Percentiles rank a stretch among this genome's conserved stretches.
phyloP scores from a whole-genome alignment of 352 stramenopile genomes.

The Plasmopara muralis region DNA sequence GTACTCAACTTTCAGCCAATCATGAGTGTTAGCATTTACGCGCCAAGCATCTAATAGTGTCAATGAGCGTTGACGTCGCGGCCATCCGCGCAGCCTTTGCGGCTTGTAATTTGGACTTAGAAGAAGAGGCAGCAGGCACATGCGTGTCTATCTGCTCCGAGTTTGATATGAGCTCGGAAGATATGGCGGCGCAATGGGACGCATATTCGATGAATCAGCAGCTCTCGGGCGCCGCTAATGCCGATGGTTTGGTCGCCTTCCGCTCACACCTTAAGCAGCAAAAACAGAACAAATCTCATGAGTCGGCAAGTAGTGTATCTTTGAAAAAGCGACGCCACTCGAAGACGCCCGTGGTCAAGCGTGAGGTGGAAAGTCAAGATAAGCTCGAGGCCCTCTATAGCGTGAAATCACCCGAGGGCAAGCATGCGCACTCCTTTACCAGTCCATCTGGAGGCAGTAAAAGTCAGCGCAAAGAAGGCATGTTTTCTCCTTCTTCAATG shows the following conservation, averaged over 20 bases:
- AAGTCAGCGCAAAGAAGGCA: conserved; percentile 47
- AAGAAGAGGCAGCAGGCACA: conserved; percentile 51
- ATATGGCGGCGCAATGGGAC: conserved; percentile 77
- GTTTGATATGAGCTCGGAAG: conserved; percentile 69
- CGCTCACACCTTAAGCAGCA: conserved; percentile 61
- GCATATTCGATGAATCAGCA: conserved; percentile 85
- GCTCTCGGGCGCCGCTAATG: conserved; percentile 43
- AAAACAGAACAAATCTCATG: conserved; percentile 41
- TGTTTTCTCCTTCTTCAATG: conserved; percentile 71
- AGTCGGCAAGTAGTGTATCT: conserved; percentile 5
- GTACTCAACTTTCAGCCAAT: conserved; percentile 21
- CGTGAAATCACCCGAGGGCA: conserved; percentile 68
- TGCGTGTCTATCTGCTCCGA: conserved; percentile 69
- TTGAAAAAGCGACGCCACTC: conserved; percentile 44
- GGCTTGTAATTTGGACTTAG: conserved; percentile 68
- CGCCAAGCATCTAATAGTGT: background rate
- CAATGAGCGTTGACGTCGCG: conserved; percentile 51
- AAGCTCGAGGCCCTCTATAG: conserved; percentile 60
- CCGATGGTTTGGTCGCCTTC: conserved; percentile 59
- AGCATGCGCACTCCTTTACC: conserved; percentile 54
- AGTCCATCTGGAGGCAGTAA: conserved; percentile 56
- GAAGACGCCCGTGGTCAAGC: conserved; percentile 71
- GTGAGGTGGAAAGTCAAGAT: conserved; percentile 48
- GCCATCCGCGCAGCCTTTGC: conserved; percentile 66
- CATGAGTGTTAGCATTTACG: conserved; percentile 23